phyloP scores from a whole-genome alignment of 2,329 filamentous ascomycete species.

The Diaporthe sp. region DNA sequence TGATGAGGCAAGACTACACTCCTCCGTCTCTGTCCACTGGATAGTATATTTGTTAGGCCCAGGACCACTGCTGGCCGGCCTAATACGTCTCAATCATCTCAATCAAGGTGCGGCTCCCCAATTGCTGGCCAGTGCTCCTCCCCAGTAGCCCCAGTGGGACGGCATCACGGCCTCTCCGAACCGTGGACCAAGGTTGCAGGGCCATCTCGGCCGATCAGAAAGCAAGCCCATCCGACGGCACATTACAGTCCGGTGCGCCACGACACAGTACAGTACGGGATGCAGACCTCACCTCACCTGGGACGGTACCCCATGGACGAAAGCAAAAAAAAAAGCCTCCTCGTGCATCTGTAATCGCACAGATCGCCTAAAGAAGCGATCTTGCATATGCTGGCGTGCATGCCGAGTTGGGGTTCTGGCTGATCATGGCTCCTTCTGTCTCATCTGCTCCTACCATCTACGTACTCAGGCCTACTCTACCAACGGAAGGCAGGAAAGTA shows the following conservation, averaged over 20 bases:
- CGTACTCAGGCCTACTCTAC: not conserved
- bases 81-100: not conserved
- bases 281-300: not conserved
- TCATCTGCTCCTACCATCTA: not conserved
- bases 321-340: too few relatives aligned
- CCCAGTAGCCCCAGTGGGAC: conserved; percentile 10
- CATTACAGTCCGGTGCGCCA: not conserved
- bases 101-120: conserved; percentile 17
- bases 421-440: conserved; percentile 17
- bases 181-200: conserved; percentile 8
- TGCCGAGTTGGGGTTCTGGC: conserved; percentile 13
- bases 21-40: too few relatives aligned
- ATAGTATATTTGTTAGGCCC: not conserved
- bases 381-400: conserved; percentile 33
- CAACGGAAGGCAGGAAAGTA: not conserved
- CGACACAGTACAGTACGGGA: not conserved
- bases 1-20: not conserved
- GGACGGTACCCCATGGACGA: too few relatives aligned
- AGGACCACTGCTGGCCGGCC: not conserved
- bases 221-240: not conserved
- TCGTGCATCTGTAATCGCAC: conserved; percentile 7
- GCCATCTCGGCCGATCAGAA: conserved; percentile 22
- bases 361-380: conserved; percentile 32
- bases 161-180: conserved; percentile 31
- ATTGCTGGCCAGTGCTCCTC: not conserved